These are phyloP conservation scores for Vitis vinifera DNA, from an alignment of 164 flowering plant species.

Conservation along the genomic window ASM3070453v1 NC_081808.1:14956501-14957000, in stretches of 20 bases:
- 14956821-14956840: no score
- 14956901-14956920: conserved; percentile 8
- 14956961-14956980: conserved; percentile 20
- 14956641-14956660: conserved; percentile 32
- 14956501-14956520: conserved; percentile 25
- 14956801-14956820: background rate
- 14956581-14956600: conserved; percentile 24
- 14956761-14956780: conserved; percentile 26
- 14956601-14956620: conserved; percentile 46
- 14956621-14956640: conserved; percentile 61
- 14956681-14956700: no score
- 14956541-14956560: no score
- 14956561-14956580: background rate
- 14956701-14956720: no score
- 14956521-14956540: conserved; percentile 38
- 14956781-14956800: conserved; percentile 30
- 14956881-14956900: conserved; percentile 9
- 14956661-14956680: no score
- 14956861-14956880: conserved; percentile 7
- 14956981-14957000: conserved; percentile 25
- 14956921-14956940: conserved; percentile 1
- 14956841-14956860: background rate
- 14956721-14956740: no score
- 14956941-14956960: conserved; percentile 16
- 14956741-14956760: conserved; percentile 12